phyloP scores from a whole-genome alignment of 2,329 filamentous ascomycete species.

The Graphiopsis chlorocephala region DNA sequence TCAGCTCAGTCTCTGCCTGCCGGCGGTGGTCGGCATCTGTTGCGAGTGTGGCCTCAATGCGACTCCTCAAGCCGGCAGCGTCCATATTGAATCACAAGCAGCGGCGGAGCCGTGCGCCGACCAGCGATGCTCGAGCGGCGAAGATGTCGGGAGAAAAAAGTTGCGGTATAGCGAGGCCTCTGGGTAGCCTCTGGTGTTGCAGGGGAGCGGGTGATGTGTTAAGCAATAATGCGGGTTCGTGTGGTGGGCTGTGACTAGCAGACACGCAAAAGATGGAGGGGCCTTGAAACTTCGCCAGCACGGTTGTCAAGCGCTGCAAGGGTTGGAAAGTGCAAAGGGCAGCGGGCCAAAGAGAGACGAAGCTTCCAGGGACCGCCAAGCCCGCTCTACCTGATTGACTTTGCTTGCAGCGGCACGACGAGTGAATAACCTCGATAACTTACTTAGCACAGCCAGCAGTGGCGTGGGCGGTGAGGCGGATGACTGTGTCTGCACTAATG shows the following conservation, averaged over 20 bases:
- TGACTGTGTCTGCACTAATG: background rate
- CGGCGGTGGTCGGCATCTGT: constrained; percentile 71
- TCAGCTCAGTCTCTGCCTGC: constrained; percentile 76
- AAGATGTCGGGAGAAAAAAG: background rate
- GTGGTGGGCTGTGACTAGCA: constrained; percentile 6
- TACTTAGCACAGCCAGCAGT: background rate
- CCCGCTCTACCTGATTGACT: background rate
- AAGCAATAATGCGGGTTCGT: background rate
- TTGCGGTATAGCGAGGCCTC: background rate
- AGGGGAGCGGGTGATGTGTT: background rate
- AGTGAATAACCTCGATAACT: background rate
- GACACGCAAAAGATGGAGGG: background rate
- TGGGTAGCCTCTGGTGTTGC: background rate
- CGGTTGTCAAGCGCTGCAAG: background rate
- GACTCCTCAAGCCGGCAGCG: constrained; percentile 69
- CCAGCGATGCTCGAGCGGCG: background rate
- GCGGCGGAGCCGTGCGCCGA: constrained; percentile 5
- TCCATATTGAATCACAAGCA: constrained; percentile 57
- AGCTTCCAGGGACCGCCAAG: constrained; percentile 1
- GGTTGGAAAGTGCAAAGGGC: background rate
- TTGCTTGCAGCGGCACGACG: background rate
- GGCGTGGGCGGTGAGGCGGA: background rate
- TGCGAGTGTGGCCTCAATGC: constrained; percentile 73
- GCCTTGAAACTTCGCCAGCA: constrained; percentile 5
- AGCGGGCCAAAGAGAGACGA: background rate